Conservation (phyloP, 345 rosid species). For the Eucalyptus polybractea region DNA sequence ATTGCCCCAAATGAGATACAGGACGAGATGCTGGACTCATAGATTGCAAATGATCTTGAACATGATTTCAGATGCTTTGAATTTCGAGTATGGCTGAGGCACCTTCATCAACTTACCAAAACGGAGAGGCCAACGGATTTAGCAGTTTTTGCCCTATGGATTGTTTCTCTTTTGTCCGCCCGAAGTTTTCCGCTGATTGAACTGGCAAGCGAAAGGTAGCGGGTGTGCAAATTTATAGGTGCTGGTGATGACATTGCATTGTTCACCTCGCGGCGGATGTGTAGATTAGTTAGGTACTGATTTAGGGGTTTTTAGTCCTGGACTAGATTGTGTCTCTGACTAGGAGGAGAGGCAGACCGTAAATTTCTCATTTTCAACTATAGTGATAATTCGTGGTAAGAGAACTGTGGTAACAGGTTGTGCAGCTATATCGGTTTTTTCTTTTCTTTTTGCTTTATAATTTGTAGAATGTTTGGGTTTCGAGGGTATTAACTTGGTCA, state of each 20-base stretch:
- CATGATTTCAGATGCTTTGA: constrained; percentile 8
- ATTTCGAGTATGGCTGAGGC: not conserved
- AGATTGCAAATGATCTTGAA: constrained; percentile 4
- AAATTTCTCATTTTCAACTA: not conserved
- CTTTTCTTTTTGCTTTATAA: not conserved
- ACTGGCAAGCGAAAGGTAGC: constrained; percentile 1
- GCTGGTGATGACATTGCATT: not conserved
- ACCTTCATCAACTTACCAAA: not conserved
- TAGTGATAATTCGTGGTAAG: not conserved
- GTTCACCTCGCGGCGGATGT: constrained; percentile 6
- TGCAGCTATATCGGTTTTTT: not conserved
- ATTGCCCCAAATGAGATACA: constrained; percentile 69
- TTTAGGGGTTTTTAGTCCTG: constrained; percentile 12
- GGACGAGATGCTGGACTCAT: constrained; percentile 76
- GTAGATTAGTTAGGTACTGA: constrained; percentile 43
- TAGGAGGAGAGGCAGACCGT: not conserved
- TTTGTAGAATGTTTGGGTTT: not conserved
- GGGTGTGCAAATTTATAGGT: not conserved
- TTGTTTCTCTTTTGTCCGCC: not conserved
- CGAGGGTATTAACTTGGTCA: not conserved
- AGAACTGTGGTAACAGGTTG: not conserved
- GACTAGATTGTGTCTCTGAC: not conserved
- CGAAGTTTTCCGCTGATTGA: not conserved
- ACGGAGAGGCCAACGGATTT: constrained; percentile 1
- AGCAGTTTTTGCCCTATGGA: constrained; percentile 1